phyloP scores from a whole-genome alignment of 2,329 filamentous ascomycete species.

The Colletotrichum somersetense region DNA sequence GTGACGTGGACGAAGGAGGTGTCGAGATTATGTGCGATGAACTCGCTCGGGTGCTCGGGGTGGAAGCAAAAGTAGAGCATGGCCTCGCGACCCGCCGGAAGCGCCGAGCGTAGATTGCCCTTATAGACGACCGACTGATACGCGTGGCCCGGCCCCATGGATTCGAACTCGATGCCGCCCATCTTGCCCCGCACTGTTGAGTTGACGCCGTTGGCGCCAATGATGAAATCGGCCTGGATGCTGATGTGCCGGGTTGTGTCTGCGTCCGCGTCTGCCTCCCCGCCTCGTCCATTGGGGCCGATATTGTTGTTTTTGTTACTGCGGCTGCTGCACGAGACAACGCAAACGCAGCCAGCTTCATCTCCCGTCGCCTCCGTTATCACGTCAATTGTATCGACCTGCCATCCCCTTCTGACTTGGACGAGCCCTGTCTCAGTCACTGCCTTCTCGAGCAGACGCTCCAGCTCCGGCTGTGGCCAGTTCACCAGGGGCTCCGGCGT shows the following conservation, averaged over 20 bases:
- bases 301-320: not conserved
- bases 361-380: not conserved
- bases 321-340: constrained; percentile 17
- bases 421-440: constrained; percentile 8
- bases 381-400: constrained; percentile 19
- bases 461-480: constrained; percentile 32
- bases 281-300: no score
- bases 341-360: constrained; percentile 13
- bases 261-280: no score
- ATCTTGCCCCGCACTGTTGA: constrained; percentile 28
- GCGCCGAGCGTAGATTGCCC: constrained; percentile 31
- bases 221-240: constrained; percentile 29
- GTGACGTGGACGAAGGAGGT: constrained; percentile 31
- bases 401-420: constrained; percentile 29
- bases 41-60: constrained; percentile 33
- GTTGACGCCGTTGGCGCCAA: constrained; percentile 32
- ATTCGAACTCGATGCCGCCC: constrained; percentile 24
- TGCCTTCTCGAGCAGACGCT: constrained; percentile 23
- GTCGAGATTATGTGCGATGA: constrained; percentile 31
- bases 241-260: not conserved
- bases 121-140: constrained; percentile 33
- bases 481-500: constrained; percentile 39
- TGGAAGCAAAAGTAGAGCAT: constrained; percentile 39
- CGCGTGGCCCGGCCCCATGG: constrained; percentile 23
- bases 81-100: constrained; percentile 27